Evolutionary conservation across 2,329 filamentous ascomycete genomes (phyloP).

Genomic region (Ceratocystis ficicola): DNA sequence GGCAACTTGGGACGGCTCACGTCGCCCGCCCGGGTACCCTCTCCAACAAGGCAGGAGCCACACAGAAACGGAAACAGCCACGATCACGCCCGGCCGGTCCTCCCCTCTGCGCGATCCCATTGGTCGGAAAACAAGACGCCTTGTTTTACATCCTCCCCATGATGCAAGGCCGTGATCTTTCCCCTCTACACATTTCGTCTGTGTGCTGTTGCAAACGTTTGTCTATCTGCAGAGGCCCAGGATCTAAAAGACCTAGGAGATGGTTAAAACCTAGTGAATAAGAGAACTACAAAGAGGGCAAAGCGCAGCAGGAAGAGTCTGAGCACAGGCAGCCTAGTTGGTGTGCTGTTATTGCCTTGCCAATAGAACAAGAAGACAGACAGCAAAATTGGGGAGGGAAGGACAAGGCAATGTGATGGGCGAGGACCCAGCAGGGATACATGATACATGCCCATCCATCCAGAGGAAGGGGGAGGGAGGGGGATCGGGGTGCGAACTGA

Average conservation of each 20-base stretch:
- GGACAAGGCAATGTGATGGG: not conserved
- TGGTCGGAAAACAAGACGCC: not conserved
- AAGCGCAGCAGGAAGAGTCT: conserved; percentile 8
- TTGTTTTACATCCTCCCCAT: too few relatives aligned
- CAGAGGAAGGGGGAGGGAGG: too few relatives aligned
- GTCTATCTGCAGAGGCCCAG: too few relatives aligned
- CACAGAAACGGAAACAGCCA: conserved; percentile 1
- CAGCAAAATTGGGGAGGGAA: not conserved
- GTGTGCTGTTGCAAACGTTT: too few relatives aligned
- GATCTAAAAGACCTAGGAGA: too few relatives aligned
- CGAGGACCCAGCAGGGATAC: not conserved
- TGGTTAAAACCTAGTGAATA: too few relatives aligned
- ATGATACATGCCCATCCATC: not conserved
- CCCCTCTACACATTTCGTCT: too few relatives aligned
- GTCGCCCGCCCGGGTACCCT: not conserved
- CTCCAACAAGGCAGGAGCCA: not conserved
- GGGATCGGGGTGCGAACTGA: not conserved
- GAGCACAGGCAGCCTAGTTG: not conserved
- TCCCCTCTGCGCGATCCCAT: not conserved
- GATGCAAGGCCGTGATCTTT: too few relatives aligned
- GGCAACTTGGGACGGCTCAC: not conserved
- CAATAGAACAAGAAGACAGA: conserved; percentile 1
- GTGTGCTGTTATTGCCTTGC: not conserved
- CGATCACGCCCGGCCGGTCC: not conserved
- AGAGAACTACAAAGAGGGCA: not conserved